Base-by-base conservation (phyloP, 1,284 basidiomycete species). In the Puccinia horiana region DNA sequence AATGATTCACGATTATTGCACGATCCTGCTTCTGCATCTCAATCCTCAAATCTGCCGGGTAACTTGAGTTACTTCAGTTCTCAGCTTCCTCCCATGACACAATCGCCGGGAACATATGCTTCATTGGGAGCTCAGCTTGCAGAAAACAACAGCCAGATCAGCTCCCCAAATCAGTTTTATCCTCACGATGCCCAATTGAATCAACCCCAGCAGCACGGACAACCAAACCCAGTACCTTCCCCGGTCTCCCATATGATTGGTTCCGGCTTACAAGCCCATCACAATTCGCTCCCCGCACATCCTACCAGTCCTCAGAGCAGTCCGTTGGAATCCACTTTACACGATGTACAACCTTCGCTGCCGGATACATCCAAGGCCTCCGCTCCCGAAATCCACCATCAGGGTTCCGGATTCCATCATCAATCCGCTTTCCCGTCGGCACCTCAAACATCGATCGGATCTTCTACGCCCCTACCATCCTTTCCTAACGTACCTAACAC, bases 401-500 rank as follows among this genome's bases (percentile, higher is more conserved):
- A 12, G n/a, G n/a, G n/a, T n/a, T 52, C 49, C 8, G 40, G 67
- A 37, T 18, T 42, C 26, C 67, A 40, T 23, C 67, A 8, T 32
- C 35, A 37, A 1, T 47, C 6, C 14, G n/a, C 23, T 23, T 37
- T 37, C 20, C 65, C 5, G 20, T 23, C 54, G 2, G 18, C 54
- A 23, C 72, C 54, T 29, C 72, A 52, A 29, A 29, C 29, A 74
- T 32, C 26, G 18, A 35, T 32, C 26, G n/a, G 18, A 26, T 52
- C 44, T n/a, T 8, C 44, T 26, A n/a, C 44, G 11, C 47, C 72
- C 37, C 32, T 35, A 23, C 47, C 40, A 32, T 29, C 44, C 54
- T 74, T 74, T 26, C 74, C 74, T 32, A 76, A 44, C 44, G 74
- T 76, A 14, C 74, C 74, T 32, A 76, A 76, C 61, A 54, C 49